Conservation (phyloP, 2,329 filamentous ascomycete genomes). For the Aspergillus floridensis region DNA sequence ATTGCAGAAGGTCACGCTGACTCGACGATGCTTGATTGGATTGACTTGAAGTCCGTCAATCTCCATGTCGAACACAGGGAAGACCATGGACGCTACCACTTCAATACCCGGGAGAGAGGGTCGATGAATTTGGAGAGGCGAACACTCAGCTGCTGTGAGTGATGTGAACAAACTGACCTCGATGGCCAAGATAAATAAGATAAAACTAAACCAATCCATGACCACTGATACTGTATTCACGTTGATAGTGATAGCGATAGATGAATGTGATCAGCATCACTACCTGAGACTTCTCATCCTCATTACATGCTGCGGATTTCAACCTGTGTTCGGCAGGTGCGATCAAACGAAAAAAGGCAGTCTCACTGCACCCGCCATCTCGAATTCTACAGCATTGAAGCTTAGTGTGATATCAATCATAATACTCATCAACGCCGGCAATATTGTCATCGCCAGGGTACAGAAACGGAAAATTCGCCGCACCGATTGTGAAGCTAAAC, state of each 20-base stretch:
- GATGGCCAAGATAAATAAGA: background rate
- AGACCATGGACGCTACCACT: background rate
- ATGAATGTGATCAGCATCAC: background rate
- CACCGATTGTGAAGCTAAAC: too few species aligned
- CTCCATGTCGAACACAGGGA: background rate
- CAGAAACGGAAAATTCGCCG: too few species aligned
- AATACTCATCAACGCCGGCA: background rate
- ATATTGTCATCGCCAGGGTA: too few species aligned
- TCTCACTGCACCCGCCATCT: background rate
- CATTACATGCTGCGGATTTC: background rate
- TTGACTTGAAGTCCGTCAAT: background rate
- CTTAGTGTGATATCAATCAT: background rate
- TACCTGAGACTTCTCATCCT: background rate
- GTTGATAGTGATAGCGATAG: background rate
- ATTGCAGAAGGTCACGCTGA: conserved; percentile 1
- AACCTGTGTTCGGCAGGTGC: background rate
- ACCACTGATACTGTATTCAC: background rate
- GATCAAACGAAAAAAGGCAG: background rate
- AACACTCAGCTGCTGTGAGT: background rate
- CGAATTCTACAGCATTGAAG: too few species aligned
- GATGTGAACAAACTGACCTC: background rate
- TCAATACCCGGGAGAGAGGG: background rate
- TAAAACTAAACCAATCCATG: background rate
- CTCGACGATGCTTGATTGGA: background rate
- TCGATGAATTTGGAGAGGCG: background rate